Evolutionary conservation across 192 early-diverging fungal genomes (phyloP), one percentile per base, ranked within the genome.

Genomic region (Coemansia sp.): DNA sequence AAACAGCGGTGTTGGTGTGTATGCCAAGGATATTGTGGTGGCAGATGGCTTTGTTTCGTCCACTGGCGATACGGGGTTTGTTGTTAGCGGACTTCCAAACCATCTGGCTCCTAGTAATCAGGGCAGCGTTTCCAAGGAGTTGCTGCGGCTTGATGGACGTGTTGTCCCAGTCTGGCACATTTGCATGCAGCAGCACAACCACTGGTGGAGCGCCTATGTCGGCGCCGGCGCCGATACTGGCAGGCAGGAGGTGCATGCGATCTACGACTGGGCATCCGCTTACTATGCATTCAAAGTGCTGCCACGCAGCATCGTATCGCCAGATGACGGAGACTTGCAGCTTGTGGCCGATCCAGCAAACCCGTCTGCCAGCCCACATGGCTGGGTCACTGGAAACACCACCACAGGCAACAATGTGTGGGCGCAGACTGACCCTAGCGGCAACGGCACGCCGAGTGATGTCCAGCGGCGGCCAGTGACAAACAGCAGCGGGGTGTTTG

Each of bases 381-480:
- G 79, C 20, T 79, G 74, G 74, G 83, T 78, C 59, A 62, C 65
- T 33, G 74, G 48, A 62, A 90, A 86, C 40, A 82, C 74, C 15
- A 98, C 93, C 10, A 69, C 85, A 27, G 95, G 95, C 14, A 98
- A 95, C 83, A 98, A 98, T 72, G 95, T 91, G 37, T 94, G 85
- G 74, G 91, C 94, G 19, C 93, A 95, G 50, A 87, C 87, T 59
- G 94, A 94, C 65, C 84, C 87, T 2, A 77, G 84, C 48, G 92
- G 93, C 23, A 84, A 85, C 23, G 74, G 82, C 31, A 69, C 83
- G 14, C 95, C 91, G 93, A 57, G n/a, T n/a, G 85, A 47, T 74
- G 77, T 75, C 4, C 92, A 93, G 69, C 78, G 88, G 58, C 88
- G 93, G 9, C 95, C 95, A 2, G 77, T 81, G 37, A 91, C 87